These are phyloP conservation scores for Lathyrus oleraceus DNA, from an alignment of 306 rosid genomes.

Conservation along the genomic window DNA sequence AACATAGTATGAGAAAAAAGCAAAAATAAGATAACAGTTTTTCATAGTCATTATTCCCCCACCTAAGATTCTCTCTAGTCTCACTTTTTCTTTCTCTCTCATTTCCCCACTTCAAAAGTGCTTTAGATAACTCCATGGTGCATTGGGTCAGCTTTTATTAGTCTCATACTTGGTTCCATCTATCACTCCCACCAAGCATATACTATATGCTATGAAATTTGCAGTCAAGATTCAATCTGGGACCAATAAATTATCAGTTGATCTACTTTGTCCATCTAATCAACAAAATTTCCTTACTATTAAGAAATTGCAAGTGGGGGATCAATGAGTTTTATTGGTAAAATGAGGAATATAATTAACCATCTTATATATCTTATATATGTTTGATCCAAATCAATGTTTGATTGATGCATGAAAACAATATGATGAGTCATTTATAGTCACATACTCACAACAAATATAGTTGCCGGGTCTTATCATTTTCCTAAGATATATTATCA, in stretches of 20 bases:
- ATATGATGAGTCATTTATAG: neutral
- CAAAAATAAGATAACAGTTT: slow-evolving; percentile 31
- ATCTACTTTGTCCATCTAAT: too few species aligned
- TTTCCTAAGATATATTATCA: slow-evolving; percentile 2
- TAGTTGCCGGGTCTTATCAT: neutral
- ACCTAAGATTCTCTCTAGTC: slow-evolving; percentile 50
- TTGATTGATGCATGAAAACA: neutral
- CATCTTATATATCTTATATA: too few species aligned
- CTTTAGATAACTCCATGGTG: slow-evolving; percentile 45
- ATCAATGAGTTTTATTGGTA: too few species aligned
- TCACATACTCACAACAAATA: neutral
- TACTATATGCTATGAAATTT: neutral
- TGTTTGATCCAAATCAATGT: neutral
- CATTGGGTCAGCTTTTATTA: slow-evolving; percentile 44
- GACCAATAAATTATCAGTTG: too few species aligned
- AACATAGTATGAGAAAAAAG: slow-evolving; percentile 39
- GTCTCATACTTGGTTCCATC: slow-evolving; percentile 40
- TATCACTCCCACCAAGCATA: slow-evolving; percentile 40
- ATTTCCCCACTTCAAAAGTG: slow-evolving; percentile 34
- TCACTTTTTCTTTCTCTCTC: slow-evolving; percentile 27
- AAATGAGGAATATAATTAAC: too few species aligned
- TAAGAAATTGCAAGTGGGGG: too few species aligned
- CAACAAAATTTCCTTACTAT: too few species aligned
- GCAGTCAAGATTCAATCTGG: too few species aligned
- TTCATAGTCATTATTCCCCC: slow-evolving; percentile 40